These are phyloP conservation scores for Lentinula aciculospora DNA, from an alignment of 768 basidiomycete species.

Conservation along the genomic window DNA sequence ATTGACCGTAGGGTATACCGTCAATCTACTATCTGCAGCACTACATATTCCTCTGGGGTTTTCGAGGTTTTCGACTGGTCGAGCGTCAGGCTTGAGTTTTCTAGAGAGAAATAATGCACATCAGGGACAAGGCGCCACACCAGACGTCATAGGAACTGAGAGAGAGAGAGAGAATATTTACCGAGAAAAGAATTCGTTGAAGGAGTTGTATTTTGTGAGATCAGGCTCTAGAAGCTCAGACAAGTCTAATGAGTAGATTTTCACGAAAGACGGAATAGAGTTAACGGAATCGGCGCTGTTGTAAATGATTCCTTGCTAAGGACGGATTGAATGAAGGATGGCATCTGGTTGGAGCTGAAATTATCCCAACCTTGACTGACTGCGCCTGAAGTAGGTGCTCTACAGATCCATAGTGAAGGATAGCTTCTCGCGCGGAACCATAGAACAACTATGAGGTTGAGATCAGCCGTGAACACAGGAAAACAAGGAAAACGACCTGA, in stretches of 20 bases:
- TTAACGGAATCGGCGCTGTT: slow-evolving; percentile 45
- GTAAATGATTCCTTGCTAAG: slow-evolving; percentile 50
- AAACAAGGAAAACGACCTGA: neutral
- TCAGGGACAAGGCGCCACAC: neutral
- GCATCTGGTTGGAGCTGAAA: neutral
- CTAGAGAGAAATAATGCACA: slow-evolving; percentile 25
- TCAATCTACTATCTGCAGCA: slow-evolving; percentile 70
- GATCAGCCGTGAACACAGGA: neutral
- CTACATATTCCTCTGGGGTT: slow-evolving; percentile 51
- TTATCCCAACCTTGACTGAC: slow-evolving; percentile 39
- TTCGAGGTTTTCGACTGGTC: slow-evolving; percentile 52
- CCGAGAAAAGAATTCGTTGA: slow-evolving; percentile 79
- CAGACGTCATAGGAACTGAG: neutral
- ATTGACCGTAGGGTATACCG: slow-evolving; percentile 55
- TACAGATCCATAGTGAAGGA: slow-evolving; percentile 42
- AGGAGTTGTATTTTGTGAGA: slow-evolving; percentile 52
- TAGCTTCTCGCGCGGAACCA: slow-evolving; percentile 41
- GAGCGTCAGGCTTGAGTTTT: slow-evolving; percentile 50
- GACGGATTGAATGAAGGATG: neutral
- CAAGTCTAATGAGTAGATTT: slow-evolving; percentile 47
- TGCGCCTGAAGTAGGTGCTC: slow-evolving; percentile 48
- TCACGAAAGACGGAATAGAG: slow-evolving; percentile 51
- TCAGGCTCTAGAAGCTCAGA: slow-evolving; percentile 63
- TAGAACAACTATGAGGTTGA: slow-evolving; percentile 39
- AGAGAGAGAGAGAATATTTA: too few species aligned